Evolutionary conservation across 306 rosid species (phyloP).

Genomic region (Prosopis cineraria): DNA sequence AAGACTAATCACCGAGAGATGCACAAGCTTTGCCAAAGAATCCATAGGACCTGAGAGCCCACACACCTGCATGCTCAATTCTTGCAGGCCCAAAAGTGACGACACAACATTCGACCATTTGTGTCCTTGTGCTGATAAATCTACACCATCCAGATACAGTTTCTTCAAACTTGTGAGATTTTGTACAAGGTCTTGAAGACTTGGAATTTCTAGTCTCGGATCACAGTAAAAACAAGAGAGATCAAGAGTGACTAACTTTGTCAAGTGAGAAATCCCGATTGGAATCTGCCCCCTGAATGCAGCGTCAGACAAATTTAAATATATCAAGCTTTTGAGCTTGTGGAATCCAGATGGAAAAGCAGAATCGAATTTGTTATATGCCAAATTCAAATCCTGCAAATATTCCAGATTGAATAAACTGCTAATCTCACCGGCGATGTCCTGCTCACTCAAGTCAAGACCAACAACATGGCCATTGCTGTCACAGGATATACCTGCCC

Average conservation of each 20-base stretch:
- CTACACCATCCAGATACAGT: slow-evolving; percentile 57
- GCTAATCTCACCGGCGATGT: slow-evolving; percentile 36
- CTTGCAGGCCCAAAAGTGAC: slow-evolving; percentile 15
- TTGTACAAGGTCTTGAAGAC: slow-evolving; percentile 28
- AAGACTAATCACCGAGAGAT: slow-evolving; percentile 35
- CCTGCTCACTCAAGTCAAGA: slow-evolving; percentile 43
- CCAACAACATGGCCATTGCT: slow-evolving; percentile 25
- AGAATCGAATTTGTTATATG: slow-evolving; percentile 20
- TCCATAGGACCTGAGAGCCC: slow-evolving; percentile 43
- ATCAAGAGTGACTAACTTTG: slow-evolving; percentile 48
- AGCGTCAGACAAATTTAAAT: slow-evolving; percentile 42
- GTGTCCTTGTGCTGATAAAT: slow-evolving; percentile 37
- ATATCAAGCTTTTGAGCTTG: slow-evolving; percentile 33
- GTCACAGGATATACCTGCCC: slow-evolving; percentile 57
- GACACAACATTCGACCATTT: slow-evolving; percentile 50
- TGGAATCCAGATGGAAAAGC: slow-evolving; percentile 42
- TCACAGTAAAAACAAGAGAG: slow-evolving; percentile 37
- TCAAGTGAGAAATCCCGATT: slow-evolving; percentile 42
- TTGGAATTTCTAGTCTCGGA: slow-evolving; percentile 45
- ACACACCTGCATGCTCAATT: slow-evolving; percentile 26
- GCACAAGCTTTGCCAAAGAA: slow-evolving; percentile 22
- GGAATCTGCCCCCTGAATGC: slow-evolving; percentile 49
- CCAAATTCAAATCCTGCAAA: slow-evolving; percentile 39
- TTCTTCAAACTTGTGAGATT: slow-evolving; percentile 40
- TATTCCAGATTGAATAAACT: slow-evolving; percentile 36